Conservation (phyloP, 2,329 filamentous ascomycete species). For the Talaromyces rugulosus region DNA sequence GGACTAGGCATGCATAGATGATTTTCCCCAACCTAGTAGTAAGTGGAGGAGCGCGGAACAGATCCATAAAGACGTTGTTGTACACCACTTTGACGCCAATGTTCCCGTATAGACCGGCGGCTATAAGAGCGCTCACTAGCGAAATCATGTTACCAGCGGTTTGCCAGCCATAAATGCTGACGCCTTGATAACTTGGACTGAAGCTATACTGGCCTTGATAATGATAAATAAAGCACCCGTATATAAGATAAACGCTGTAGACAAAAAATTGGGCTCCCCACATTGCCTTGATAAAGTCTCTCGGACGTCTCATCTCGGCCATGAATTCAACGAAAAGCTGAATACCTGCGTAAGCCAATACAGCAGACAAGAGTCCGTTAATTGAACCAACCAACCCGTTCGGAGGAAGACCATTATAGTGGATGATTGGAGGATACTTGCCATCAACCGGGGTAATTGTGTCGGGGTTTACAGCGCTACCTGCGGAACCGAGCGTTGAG, state of each 20-base stretch:
- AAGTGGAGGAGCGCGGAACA: conserved; percentile 39
- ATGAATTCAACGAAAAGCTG: conserved; percentile 57
- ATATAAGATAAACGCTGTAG: conserved; percentile 45
- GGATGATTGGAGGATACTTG: conserved; percentile 30
- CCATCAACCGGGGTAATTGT: conserved; percentile 26
- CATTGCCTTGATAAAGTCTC: conserved; percentile 48
- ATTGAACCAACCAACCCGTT: conserved; percentile 42
- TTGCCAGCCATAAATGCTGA: conserved; percentile 28
- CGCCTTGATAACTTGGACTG: conserved; percentile 15
- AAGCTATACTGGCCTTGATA: conserved; percentile 43
- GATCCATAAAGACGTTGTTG: conserved; percentile 40
- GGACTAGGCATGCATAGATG: conserved; percentile 32
- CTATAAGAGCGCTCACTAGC: conserved; percentile 29
- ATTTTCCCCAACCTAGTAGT: conserved; percentile 36
- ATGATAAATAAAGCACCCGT: conserved; percentile 45
- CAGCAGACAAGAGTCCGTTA: conserved; percentile 52
- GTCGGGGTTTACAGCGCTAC: conserved; percentile 18
- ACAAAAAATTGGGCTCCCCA: conserved; percentile 46
- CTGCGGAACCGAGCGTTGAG: conserved; percentile 23
- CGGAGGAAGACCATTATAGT: conserved; percentile 41
- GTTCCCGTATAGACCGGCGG: conserved; percentile 37
- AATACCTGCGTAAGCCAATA: conserved; percentile 57
- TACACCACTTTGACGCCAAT: conserved; percentile 43
- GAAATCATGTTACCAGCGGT: conserved; percentile 27
- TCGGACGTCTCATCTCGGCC: conserved; percentile 49